phyloP scores from a whole-genome alignment of 225 moss, liverwort and hornwort species.

The Pleurozium schreberi region DNA sequence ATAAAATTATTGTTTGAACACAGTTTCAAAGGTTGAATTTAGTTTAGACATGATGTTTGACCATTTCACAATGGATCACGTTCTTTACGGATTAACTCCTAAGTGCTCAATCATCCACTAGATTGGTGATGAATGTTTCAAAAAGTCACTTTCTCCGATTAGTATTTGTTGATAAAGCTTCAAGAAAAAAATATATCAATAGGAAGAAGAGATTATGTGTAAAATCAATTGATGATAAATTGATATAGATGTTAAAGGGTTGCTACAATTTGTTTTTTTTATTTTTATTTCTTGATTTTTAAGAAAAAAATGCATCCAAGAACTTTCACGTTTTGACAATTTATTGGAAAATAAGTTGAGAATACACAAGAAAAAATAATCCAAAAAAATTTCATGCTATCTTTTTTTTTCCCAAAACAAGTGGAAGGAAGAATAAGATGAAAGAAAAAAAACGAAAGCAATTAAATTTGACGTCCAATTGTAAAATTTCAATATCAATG shows the following conservation, averaged over 20 bases:
- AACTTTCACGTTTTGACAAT: not conserved
- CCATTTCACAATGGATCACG: no score
- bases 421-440: accelerated
- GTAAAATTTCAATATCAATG: not conserved
- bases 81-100: no score
- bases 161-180: not conserved
- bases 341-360: not conserved
- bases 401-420: no score
- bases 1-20: no score
- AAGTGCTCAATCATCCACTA: not conserved
- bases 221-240: not conserved
- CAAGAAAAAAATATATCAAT: no score
- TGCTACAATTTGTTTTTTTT: no score
- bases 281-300: not conserved
- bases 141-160: not conserved
- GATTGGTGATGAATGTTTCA: not conserved
- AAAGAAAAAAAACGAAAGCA: not conserved
- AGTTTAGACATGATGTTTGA: no score
- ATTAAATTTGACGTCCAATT: not conserved
- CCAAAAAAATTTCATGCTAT: not conserved
- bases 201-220: accelerated
- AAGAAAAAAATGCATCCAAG: no score
- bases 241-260: not conserved
- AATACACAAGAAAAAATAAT: not conserved
- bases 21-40: no score